phyloP scores from a whole-genome alignment of 768 basidiomycete species.

The Collybiopsis confluens region DNA sequence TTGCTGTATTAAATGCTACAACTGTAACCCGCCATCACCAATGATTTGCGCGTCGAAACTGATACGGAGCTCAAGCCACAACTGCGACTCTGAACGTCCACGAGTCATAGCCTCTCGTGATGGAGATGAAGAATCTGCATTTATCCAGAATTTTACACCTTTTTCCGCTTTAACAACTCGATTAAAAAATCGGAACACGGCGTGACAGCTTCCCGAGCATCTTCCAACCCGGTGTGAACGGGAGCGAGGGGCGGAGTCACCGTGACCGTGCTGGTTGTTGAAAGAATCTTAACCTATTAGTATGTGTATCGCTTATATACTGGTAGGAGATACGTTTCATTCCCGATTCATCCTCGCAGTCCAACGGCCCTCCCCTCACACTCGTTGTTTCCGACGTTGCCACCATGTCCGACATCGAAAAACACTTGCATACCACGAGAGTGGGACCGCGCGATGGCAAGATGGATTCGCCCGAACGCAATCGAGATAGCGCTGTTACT shows the following conservation, averaged over 20 bases:
- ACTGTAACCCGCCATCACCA: no score
- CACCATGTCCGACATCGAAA: constrained; percentile 1
- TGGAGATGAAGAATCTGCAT: neutral
- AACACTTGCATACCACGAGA: neutral
- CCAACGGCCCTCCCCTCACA: neutral
- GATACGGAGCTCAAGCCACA: neutral
- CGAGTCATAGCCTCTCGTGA: neutral
- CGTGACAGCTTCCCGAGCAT: neutral
- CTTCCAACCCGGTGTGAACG: constrained; percentile 9
- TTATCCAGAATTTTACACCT: neutral
- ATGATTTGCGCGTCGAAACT: no score
- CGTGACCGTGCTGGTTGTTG: neutral
- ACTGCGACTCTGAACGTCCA: neutral
- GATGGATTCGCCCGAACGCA: neutral
- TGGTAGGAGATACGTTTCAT: neutral
- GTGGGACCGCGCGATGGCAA: neutral
- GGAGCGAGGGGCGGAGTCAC: constrained; percentile 6
- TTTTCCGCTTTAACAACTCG: neutral
- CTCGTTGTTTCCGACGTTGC: neutral
- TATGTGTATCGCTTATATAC: neutral
- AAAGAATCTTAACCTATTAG: no score
- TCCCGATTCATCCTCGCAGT: neutral
- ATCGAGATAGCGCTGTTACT: constrained; percentile 5
- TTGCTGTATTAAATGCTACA: no score
- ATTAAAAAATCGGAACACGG: no score